phyloP scores from a whole-genome alignment of 345 rosid species.

The Hevea brasiliensis region DNA sequence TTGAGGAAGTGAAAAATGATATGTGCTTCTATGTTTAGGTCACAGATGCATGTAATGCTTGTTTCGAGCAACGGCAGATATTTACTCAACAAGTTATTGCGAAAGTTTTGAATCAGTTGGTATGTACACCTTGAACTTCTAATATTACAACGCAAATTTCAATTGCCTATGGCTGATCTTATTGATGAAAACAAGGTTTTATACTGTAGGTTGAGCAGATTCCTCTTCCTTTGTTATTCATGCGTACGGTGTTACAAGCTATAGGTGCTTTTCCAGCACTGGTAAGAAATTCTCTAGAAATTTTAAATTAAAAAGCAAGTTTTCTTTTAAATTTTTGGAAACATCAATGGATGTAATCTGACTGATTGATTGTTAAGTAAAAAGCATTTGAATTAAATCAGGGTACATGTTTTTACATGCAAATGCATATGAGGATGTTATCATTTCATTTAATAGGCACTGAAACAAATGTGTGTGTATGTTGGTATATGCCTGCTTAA shows the following conservation, averaged over 20 bases:
- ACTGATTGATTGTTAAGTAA: neutral
- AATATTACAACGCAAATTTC: slow-evolving; percentile 9
- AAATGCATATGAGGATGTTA: neutral
- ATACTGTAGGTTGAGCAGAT: slow-evolving; percentile 87
- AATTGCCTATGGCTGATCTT: slow-evolving; percentile 11
- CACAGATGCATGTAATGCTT: slow-evolving; percentile 91
- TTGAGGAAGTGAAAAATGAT: slow-evolving; percentile 18
- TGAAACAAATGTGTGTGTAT: neutral
- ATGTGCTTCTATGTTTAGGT: slow-evolving; percentile 51
- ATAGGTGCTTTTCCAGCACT: slow-evolving; percentile 92
- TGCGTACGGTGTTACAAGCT: slow-evolving; percentile 98
- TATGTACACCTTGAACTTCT: slow-evolving; percentile 33
- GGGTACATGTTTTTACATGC: neutral
- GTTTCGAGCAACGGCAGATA: slow-evolving; percentile 81
- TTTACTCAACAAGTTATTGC: slow-evolving; percentile 97
- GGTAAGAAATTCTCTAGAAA: slow-evolving; percentile 45
- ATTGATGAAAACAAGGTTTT: slow-evolving; percentile 18
- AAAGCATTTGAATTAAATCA: neutral
- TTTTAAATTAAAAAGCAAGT: neutral
- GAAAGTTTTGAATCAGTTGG: slow-evolving; percentile 95
- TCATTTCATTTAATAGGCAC: neutral
- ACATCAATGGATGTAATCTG: neutral
- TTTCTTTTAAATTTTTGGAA: slow-evolving; percentile 3
- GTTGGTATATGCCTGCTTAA: neutral
- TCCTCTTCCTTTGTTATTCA: slow-evolving; percentile 95